Conservation (phyloP, 352 stramenopile species). For the Phytopythium cucurbitacearum region DNA sequence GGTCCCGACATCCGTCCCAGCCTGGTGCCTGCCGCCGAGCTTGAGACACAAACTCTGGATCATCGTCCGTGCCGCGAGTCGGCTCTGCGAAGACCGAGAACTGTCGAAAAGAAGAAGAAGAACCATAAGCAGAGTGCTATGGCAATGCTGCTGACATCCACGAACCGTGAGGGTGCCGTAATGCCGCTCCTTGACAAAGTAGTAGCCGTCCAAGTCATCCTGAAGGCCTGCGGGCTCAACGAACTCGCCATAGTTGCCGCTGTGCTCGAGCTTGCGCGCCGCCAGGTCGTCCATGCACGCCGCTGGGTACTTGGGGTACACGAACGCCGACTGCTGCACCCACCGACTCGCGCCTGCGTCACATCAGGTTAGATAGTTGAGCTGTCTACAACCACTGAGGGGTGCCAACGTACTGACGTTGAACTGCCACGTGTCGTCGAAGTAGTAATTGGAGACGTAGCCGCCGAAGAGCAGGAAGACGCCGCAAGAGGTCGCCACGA, state of each 20-base stretch:
- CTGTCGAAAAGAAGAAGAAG: constrained; percentile 14
- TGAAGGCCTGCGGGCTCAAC: constrained; percentile 12
- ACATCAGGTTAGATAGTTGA: neutral
- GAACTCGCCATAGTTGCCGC: constrained; percentile 68
- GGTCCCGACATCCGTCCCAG: constrained; percentile 95
- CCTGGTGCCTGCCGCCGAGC: constrained; percentile 87
- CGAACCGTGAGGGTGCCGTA: constrained; percentile 69
- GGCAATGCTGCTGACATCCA: neutral
- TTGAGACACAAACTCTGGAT: constrained; percentile 83
- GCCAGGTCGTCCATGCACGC: constrained; percentile 91
- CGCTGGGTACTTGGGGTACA: constrained; percentile 87
- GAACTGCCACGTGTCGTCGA: constrained; percentile 95
- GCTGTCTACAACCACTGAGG: constrained; percentile 1
- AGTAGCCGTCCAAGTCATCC: constrained; percentile 47
- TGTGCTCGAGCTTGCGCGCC: constrained; percentile 49
- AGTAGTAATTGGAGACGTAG: constrained; percentile 93
- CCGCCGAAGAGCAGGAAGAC: constrained; percentile 92
- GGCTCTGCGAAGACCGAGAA: constrained; percentile 89
- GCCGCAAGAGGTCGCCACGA: constrained; percentile 61
- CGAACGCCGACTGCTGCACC: constrained; percentile 87
- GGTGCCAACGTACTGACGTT: constrained; percentile 74
- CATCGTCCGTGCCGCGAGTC: constrained; percentile 66
- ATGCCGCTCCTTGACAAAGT: constrained; percentile 63
- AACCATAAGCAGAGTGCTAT: neutral
- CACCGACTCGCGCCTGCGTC: constrained; percentile 68